A percentile compares a stretch with the other conserved stretches of the same genome.
These are phyloP conservation scores for Microbotryum saponariae DNA, from an alignment of 1,284 basidiomycete species.

Conservation along the genomic window DNA sequence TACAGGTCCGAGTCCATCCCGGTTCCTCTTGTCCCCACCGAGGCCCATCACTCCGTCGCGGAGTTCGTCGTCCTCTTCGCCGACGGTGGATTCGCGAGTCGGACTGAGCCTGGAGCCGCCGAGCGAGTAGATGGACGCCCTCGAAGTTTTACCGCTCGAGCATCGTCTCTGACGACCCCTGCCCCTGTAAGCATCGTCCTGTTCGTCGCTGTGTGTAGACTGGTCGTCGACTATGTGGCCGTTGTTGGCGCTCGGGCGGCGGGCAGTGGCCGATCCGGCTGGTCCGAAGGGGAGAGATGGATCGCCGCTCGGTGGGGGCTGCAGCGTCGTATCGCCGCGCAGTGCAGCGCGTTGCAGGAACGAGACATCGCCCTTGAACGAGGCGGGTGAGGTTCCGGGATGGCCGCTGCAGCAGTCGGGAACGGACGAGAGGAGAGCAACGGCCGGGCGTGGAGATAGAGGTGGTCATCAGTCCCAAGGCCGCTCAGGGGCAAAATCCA, in stretches of 20 bases:
- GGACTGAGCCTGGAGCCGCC: slow-evolving; percentile 19
- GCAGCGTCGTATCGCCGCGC: slow-evolving; percentile 9
- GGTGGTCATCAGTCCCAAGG: too few species aligned
- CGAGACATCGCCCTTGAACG: slow-evolving; percentile 22
- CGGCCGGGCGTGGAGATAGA: too few species aligned
- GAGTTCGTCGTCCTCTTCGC: slow-evolving; percentile 7
- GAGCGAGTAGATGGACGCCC: slow-evolving; percentile 16
- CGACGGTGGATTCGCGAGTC: slow-evolving; percentile 12
- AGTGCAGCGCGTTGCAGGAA: slow-evolving; percentile 24
- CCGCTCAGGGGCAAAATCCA: too few species aligned
- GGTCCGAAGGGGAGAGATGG: neutral
- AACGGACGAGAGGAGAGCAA: too few species aligned
- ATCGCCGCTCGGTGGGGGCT: neutral
- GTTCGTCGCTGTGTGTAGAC: neutral
- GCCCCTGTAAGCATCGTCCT: neutral
- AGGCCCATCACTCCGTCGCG: too few species aligned
- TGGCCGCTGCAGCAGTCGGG: neutral
- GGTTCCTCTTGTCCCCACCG: too few species aligned
- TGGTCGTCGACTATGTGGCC: too few species aligned
- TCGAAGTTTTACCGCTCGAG: neutral
- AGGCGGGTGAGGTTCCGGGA: slow-evolving; percentile 23
- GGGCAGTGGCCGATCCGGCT: too few species aligned
- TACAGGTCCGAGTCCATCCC: too few species aligned
- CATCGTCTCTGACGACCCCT: too few species aligned
- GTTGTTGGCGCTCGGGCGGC: too few species aligned